Evolutionary conservation across 345 rosid species (phyloP).

Genomic region (Eucalyptus decipiens): DNA sequence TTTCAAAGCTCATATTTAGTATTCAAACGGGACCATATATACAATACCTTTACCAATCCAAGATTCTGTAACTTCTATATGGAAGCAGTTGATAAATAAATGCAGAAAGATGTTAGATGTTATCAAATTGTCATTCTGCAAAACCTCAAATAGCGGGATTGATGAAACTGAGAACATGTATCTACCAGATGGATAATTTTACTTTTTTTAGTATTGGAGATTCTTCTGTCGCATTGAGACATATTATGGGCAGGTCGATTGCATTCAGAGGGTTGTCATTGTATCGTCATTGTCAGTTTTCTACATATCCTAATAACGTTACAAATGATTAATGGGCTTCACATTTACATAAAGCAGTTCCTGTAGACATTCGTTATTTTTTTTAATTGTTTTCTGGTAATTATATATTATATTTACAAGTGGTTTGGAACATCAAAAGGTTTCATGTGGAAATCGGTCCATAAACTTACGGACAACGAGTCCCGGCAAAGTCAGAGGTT

Average conservation of each 20-base stretch:
- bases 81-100: neutral
- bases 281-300: neutral
- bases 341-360: neutral
- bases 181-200: neutral
- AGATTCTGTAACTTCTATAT: neutral
- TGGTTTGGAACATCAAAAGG: constrained; percentile 11
- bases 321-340: neutral
- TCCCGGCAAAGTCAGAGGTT: constrained; percentile 47
- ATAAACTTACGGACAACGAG: constrained; percentile 50
- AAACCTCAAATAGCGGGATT: neutral
- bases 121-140: neutral
- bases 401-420: neutral
- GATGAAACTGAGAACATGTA: neutral
- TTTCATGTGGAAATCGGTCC: constrained; percentile 58
- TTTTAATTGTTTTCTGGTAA: neutral
- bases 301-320: neutral
- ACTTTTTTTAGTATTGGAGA: neutral
- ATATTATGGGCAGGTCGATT: neutral
- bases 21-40: neutral
- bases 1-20: neutral
- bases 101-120: neutral
- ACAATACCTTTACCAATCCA: neutral
- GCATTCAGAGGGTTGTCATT: neutral
- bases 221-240: neutral
- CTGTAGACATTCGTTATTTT: neutral